Base-by-base conservation (phyloP, 345 rosid species). In the Boechera stricta region DNA sequence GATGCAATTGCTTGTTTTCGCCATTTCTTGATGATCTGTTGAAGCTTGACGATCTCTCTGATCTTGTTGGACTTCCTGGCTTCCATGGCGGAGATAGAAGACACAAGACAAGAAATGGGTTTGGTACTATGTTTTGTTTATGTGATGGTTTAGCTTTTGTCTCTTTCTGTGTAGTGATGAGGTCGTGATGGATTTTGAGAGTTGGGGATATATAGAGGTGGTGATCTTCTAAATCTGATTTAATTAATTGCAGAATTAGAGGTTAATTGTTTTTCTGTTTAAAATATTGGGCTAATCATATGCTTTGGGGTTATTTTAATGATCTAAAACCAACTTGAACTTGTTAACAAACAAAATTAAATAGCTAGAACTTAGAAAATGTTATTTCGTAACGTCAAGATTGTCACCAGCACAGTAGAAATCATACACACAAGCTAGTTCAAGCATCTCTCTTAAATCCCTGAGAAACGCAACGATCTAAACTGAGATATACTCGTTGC, bases 21-120 rank as follows among this genome's bases (percentile, higher is more conserved):
- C 98, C 98, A 93, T 77, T 93, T 93, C 92, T 85, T 93, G 10
- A 93, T 90, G 67, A 91, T 78, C 73, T 84, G 94, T 56, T 85
- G 98, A 82, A 89, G 97, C 84, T 88, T 88, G 39, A 93, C 98
- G 63, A 93, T 88, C 18, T 93, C 95, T 49, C 88, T 91, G 75
- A 93, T 93, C 82, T 91, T 93, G 88, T 89, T 91, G 56, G 94
- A 85, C 82, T 87, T 90, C 81, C 80, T 89, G 79, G 83, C 75
- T 71, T 90, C 93, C 98, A 92, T 45, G 64, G 75, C 2, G 12
- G 28, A 58, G 52, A 59, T 41, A 47, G 24, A 53, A 60, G 69
- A 60, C 45, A 56, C 47, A 55, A 44, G 11, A 35, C 58, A 35
- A 57, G 44, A 71, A 29, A 28, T 77, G 9, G 16, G 51, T 44